Base-by-base conservation (phyloP, 352 stramenopile species). In the Globisporangium camurandrum region DNA sequence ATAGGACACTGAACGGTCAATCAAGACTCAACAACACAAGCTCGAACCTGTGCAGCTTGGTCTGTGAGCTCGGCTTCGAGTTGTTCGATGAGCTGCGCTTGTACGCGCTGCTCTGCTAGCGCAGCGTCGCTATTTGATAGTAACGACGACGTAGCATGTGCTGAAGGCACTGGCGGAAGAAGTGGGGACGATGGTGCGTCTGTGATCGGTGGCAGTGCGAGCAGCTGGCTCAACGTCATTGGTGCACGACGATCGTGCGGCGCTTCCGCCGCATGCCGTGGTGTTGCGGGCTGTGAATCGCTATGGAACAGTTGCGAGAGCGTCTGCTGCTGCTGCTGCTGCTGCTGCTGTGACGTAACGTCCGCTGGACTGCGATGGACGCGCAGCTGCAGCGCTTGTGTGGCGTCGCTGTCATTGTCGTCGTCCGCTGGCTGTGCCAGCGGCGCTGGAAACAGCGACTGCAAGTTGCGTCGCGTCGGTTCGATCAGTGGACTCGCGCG, bases 151-250 rank as follows among this genome's bases (percentile, higher is more conserved):
- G n/a, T n/a, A n/a, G n/a, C n/a, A n/a, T n/a, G 27, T 50, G 30
- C 49, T 37, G 47, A 7, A 20, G 41, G 16, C 39, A 24, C 23
- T 47, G 30, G 10, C 19, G 19, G 16, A 20, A 34, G 20, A 20
- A 11, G 46, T 10, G 8, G 6, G 7, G 43, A 22, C 24, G 26
- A 19, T 26, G 16, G 27, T 9, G 10, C 4, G 26, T 39, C 26
- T 31, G 16, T 51, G n/a, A 9, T 51, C 4, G 23, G 31, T 14
- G 31, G 23, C 30, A 24, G 9, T 14, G 23, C 30, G 20, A 61
- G 36, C 11, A 61, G 19, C 44, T 61, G 33, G 12, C 49, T 52
- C 24, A 61, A 41, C 7, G 55, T 46, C 23, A 62, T 51, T 10
- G 36, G 48, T 7, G 39, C 30, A 12, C 30, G 30, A n/a, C n/a